Percentiles rank a stretch among this genome's conserved stretches.
These are phyloP conservation scores for Baudoinia panamericana DNA, from an alignment of 495 filamentous ascomycete species.

Conservation along the genomic window DNA sequence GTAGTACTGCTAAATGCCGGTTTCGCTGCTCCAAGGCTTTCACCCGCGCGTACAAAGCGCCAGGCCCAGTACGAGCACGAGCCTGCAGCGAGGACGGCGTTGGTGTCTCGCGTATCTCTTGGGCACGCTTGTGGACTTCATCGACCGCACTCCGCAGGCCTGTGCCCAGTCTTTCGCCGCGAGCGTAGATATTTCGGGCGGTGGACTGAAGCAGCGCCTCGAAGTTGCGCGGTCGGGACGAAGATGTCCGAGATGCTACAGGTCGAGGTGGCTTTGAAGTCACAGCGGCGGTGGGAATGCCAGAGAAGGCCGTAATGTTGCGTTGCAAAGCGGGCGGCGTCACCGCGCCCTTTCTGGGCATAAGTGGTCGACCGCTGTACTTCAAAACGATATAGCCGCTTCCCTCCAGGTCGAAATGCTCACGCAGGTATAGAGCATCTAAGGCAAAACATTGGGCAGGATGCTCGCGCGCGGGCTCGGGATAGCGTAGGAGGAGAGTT, in stretches of 20 bases:
- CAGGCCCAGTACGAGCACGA: constrained; percentile 2
- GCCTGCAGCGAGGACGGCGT: constrained; percentile 9
- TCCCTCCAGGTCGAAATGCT: constrained; percentile 59
- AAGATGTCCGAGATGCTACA: neutral
- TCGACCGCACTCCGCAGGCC: constrained; percentile 79
- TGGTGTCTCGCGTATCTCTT: constrained; percentile 37
- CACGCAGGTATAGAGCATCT: constrained; percentile 74
- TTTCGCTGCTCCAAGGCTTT: constrained; percentile 55
- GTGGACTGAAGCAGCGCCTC: constrained; percentile 76
- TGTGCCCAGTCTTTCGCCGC: constrained; percentile 72
- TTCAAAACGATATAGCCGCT: constrained; percentile 66
- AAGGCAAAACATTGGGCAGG: constrained; percentile 65
- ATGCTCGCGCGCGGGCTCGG: constrained; percentile 42
- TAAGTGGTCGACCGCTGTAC: constrained; percentile 47
- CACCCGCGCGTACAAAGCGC: constrained; percentile 22
- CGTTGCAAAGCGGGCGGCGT: constrained; percentile 19
- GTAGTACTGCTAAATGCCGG: constrained; percentile 52
- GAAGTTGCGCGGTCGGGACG: constrained; percentile 36
- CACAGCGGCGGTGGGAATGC: neutral
- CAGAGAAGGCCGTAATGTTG: constrained; percentile 18
- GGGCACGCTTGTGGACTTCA: constrained; percentile 64
- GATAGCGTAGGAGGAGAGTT: constrained; percentile 67
- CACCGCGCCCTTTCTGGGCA: constrained; percentile 19
- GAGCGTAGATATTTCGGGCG: constrained; percentile 66
- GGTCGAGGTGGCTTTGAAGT: too few species aligned